Evolutionary conservation across 345 rosid genomes (phyloP), one percentile per base, ranked within the genome.

Genomic region (Syzygium aromaticum): DNA sequence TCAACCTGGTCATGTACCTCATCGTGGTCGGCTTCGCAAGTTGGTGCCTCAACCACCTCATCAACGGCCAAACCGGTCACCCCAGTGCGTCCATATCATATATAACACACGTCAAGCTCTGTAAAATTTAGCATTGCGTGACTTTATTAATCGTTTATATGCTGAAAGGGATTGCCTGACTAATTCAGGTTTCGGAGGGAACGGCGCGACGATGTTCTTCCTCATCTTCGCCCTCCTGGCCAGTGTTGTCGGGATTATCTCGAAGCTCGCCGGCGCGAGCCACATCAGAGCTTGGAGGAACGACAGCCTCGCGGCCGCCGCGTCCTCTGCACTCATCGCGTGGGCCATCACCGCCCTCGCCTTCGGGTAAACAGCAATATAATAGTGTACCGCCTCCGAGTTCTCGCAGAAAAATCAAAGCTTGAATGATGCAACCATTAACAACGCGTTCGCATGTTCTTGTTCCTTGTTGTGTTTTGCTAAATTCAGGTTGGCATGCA

Each of bases 281-380:
- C 99, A 95, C 90, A 92, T 96, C 84, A 90, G 99, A 90, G 90
- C 93, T 3, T 95, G 99, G 99, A 90, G 97, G 85, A 93, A 88
- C 49, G 98, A 96, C 85, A 95, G 97, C 88, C 89, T 96, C 4
- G 99, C 99, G 0, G 94, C 96, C 1, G 99, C 99, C 0, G 97
- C 94, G 15, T 88, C 99, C 3, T 17, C 98, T 25, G 87, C 99
- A 1, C 64, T 95, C 1, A 84, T 95, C 38, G 95, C 99, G 23
- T 95, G 98, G 98, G 98, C 98, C 77, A 23, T 95, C 86, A 96
- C 99, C 43, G 96, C 93, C 40, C 90, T 95, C 8, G 98, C 99
- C 73, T 94, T 94, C 61, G 99, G 98, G 98, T 97, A 91, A 11
- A 13, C 11, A 11, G 51, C 53, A 21, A 43, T 43, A 43, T 4